phyloP scores from a whole-genome alignment of 2,329 filamentous ascomycete species.

The Penicillium glabrum region DNA sequence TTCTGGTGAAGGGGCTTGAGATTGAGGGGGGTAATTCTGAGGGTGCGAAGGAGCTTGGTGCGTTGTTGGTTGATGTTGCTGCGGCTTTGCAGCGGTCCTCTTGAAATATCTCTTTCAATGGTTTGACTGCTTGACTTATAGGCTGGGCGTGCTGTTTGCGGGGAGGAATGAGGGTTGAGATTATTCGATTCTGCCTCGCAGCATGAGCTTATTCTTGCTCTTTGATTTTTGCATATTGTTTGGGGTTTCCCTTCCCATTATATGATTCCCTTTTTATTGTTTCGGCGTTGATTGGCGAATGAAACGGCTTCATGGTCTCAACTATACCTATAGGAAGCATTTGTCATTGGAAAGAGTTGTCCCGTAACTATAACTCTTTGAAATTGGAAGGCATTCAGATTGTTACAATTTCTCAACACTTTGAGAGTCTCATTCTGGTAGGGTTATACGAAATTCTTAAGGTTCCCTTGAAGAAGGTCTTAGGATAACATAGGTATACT shows the following conservation, averaged over 20 bases:
- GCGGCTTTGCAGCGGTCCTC: conserved; percentile 57
- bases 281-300: not conserved
- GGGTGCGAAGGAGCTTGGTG: conserved; percentile 55
- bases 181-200: not conserved
- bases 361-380: not conserved
- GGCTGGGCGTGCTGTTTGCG: not conserved
- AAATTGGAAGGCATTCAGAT: too few relatives aligned
- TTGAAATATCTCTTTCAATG: not conserved
- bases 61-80: conserved; percentile 61
- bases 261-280: not conserved
- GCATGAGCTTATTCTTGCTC: not conserved
- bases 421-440: too few relatives aligned
- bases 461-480: too few relatives aligned
- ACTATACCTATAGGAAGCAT: not conserved
- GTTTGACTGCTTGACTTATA: not conserved
- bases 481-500: too few relatives aligned
- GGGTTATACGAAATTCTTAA: too few relatives aligned
- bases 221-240: not conserved
- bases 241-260: not conserved
- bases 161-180: not conserved
- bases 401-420: too few relatives aligned
- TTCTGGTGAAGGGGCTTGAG: conserved; percentile 75
- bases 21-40: conserved; percentile 66
- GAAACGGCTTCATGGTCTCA: not conserved
- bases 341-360: not conserved